Conservation (phyloP, 768 basidiomycete species). For the Suillus hirtellus region DNA sequence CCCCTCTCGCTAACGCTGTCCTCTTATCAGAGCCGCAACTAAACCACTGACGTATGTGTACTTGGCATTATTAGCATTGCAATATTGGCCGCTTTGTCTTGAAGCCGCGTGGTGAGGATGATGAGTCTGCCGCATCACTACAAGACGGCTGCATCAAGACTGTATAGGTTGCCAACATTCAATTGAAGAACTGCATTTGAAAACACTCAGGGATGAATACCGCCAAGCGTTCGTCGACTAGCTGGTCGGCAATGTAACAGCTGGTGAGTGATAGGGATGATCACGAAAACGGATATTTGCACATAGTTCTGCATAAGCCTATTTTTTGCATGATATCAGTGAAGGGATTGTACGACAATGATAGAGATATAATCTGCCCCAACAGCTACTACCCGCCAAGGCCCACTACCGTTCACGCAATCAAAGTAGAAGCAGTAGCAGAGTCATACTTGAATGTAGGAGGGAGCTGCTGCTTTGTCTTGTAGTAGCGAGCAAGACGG, state of each 20-base stretch:
- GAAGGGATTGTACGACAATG: neutral
- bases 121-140: neutral
- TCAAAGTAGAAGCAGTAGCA: conserved; percentile 88
- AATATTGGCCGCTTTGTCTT: no score
- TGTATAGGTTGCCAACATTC: no score
- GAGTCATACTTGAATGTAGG: conserved; percentile 99
- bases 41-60: no score
- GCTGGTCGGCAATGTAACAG: no score
- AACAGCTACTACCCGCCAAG: neutral
- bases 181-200: neutral
- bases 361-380: neutral
- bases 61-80: conserved; percentile 8
- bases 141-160: neutral
- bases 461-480: conserved; percentile 95
- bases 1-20: no score
- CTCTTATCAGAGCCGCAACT: no score
- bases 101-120: neutral
- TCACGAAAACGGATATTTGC: neutral
- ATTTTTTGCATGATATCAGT: conserved; percentile 6
- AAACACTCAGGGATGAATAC: neutral
- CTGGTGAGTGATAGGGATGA: neutral
- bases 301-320: conserved; percentile 6
- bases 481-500: conserved; percentile 97
- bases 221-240: no score
- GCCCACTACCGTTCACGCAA: conserved; percentile 53